Percentiles rank a stretch among this genome's conserved stretches.
phyloP scores from a whole-genome alignment of 2,329 filamentous ascomycete genomes.

The Chaetomium globosum region DNA sequence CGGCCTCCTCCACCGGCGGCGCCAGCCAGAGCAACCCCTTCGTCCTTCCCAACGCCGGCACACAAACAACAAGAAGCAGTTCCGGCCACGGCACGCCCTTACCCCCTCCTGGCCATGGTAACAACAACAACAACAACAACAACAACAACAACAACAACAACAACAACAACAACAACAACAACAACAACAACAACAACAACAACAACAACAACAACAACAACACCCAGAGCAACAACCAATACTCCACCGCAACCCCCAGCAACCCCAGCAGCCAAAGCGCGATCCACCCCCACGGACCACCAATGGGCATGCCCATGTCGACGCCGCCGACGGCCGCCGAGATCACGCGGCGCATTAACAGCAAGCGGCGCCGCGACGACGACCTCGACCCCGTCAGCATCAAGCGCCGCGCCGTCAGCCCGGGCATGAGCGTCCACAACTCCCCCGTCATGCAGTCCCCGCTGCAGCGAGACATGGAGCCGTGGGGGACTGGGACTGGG shows the following conservation, averaged over 20 bases:
- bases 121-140: not conserved
- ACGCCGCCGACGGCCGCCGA: constrained; percentile 67
- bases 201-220: too few species aligned
- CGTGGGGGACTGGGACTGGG: constrained; percentile 68
- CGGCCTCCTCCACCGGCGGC: constrained; percentile 37
- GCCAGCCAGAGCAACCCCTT: constrained; percentile 33
- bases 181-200: not conserved
- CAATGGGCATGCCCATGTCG: constrained; percentile 34
- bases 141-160: constrained; percentile 27
- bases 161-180: constrained; percentile 28
- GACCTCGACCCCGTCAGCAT: constrained; percentile 86
- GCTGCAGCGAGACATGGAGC: constrained; percentile 67
- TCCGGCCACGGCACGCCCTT: constrained; percentile 45
- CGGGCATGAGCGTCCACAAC: constrained; percentile 87
- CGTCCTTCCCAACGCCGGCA: constrained; percentile 37
- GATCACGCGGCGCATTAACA: constrained; percentile 75
- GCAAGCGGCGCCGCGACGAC: constrained; percentile 84
- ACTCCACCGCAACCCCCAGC: constrained; percentile 18
- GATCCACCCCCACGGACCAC: not conserved
- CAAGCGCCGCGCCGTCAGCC: constrained; percentile 88
- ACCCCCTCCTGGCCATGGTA: constrained; percentile 25
- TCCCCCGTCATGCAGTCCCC: constrained; percentile 87
- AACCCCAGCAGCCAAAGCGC: constrained; percentile 18
- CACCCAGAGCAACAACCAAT: too few species aligned
- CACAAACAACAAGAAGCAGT: constrained; percentile 40